These are phyloP conservation scores for Wolfiporia cocos DNA, from an alignment of 1,284 basidiomycete genomes.

Conservation along the genomic window DNA sequence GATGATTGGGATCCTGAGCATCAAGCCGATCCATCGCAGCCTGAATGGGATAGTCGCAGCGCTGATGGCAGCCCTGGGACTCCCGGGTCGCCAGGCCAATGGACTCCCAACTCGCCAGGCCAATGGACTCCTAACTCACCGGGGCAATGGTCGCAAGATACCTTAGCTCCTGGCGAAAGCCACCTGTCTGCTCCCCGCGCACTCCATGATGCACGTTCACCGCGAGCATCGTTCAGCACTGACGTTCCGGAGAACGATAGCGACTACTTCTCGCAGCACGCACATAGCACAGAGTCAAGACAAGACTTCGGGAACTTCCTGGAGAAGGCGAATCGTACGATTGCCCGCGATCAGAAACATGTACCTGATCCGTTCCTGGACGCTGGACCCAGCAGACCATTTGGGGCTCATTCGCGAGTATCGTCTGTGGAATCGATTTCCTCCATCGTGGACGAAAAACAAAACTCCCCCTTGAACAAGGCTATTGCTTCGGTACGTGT, in stretches of 20 bases:
- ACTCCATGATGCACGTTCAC: conserved; percentile 31
- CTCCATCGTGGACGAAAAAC: conserved; percentile 86
- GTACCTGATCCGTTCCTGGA: conserved; percentile 84
- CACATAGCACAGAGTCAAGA: conserved; percentile 27
- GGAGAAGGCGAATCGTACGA: conserved; percentile 76
- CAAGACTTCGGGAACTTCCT: conserved; percentile 74
- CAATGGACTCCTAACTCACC: conserved; percentile 47
- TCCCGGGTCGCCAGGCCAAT: conserved; percentile 47
- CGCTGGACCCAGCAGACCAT: conserved; percentile 60
- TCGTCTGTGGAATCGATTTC: conserved; percentile 85
- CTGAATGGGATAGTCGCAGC: conserved; percentile 48
- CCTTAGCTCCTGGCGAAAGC: conserved; percentile 37
- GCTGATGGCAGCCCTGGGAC: conserved; percentile 27
- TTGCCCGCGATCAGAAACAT: conserved; percentile 71
- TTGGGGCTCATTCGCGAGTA: conserved; percentile 72
- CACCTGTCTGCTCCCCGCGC: conserved; percentile 27
- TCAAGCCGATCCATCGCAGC: conserved; percentile 43
- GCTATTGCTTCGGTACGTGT: conserved; percentile 75
- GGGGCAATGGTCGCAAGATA: conserved; percentile 54
- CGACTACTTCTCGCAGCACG: conserved; percentile 44
- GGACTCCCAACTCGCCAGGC: conserved; percentile 45
- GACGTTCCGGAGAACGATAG: conserved; percentile 52
- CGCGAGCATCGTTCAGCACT: conserved; percentile 40
- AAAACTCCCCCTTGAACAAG: conserved; percentile 85
- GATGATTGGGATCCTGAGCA: conserved; percentile 54